Base-by-base conservation (phyloP, 495 filamentous ascomycete species). In the Penicillium antarcticum region DNA sequence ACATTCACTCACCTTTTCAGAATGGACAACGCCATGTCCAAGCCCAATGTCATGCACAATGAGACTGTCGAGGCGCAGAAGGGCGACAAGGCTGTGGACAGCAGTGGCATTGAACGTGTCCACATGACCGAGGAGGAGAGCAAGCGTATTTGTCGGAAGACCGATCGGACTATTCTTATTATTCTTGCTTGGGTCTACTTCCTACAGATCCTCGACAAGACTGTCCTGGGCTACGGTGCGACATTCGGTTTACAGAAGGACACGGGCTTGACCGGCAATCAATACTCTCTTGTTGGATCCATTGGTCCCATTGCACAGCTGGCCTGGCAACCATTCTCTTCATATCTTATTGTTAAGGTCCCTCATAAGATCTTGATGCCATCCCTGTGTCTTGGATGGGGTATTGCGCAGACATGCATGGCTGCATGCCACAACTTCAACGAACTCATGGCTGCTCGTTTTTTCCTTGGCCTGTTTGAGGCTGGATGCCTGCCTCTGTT, bases 141-240 rank as follows among this genome's bases (percentile, higher is more conserved):
- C 55, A 70, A 74, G 42, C 78, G 78, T 5, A 85, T 86, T 52
- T 71, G 71, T 12, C 73, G 69, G n/a, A 86, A 85, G 61, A 86
- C 80, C 0, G 84, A 87, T 63, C 64, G 63, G 19, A 70, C 69
- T 19, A 85, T 87, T 42, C 68, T 87, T 3, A 39, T 72, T 10
- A 73, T 87, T 36, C 68, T 86, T 2, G 67, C 79, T 17, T 86
- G 83, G 84, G 81, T 85, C 9, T 86, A 86, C 55, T 85, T 87
- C 38, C 55, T 70, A n/a, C 71, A 83, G 63, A 85, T 86, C 45
- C 71, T 87, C 4, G 83, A 87, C 70, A 87, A 86, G 61, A 67
- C 78, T 1, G 79, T 84, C 3, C 76, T 87, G 0, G 83, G 82
- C 19, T 83, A 83, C 55, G 81, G 79, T 44, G 81, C 82, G 23